phyloP scores from a whole-genome alignment of 2,329 filamentous ascomycete genomes.

The Periconia sp. region DNA sequence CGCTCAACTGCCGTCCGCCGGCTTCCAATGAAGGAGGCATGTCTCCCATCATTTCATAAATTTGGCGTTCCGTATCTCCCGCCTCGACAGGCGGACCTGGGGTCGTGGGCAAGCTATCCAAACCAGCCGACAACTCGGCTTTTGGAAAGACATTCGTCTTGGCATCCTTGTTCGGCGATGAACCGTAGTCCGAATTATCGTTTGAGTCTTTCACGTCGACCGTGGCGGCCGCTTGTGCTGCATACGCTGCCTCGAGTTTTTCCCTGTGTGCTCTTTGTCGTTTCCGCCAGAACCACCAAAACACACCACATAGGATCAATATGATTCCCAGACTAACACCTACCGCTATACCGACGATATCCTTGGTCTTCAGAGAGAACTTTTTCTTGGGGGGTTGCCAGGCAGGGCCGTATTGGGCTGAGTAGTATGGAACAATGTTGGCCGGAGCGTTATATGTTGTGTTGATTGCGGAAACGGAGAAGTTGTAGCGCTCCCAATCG shows the following conservation, averaged over 20 bases:
- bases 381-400: constrained; percentile 1
- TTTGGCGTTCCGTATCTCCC: constrained; percentile 38
- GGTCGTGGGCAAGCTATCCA: constrained; percentile 9
- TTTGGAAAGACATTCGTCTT: constrained; percentile 46
- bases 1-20: constrained; percentile 48
- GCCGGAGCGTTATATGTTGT: constrained; percentile 31
- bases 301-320: constrained; percentile 24
- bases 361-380: constrained; percentile 29
- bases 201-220: constrained; percentile 19
- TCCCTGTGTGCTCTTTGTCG: constrained; percentile 23
- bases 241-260: constrained; percentile 26
- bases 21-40: constrained; percentile 57
- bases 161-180: constrained; percentile 23
- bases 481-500: constrained; percentile 51
- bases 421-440: constrained; percentile 37
- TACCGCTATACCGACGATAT: constrained; percentile 49
- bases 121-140: constrained; percentile 45
- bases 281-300: constrained; percentile 18
- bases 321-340: constrained; percentile 41
- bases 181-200: constrained; percentile 23
- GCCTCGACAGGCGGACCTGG: constrained; percentile 31
- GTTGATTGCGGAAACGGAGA: constrained; percentile 47
- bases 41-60: constrained; percentile 58
- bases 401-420: constrained; percentile 24
- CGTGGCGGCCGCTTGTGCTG: constrained; percentile 22